Conservation (phyloP, 2,329 filamentous ascomycete species). For the Fusarium odoratissimum region DNA sequence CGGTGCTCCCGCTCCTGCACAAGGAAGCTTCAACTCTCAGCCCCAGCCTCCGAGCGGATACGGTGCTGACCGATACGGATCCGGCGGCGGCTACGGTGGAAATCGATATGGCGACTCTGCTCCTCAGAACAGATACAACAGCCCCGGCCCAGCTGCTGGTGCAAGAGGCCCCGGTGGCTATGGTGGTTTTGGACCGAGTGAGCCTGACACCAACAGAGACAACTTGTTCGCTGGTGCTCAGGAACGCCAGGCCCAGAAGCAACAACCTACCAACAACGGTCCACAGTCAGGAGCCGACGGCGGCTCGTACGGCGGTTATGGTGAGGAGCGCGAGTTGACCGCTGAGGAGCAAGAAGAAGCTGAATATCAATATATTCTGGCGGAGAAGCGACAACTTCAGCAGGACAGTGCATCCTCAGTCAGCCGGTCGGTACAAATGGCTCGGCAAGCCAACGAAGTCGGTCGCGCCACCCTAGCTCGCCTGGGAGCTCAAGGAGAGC, state of each 20-base stretch:
- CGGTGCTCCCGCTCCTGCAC: slow-evolving; percentile 35
- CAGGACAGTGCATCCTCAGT: slow-evolving; percentile 70
- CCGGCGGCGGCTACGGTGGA: slow-evolving; percentile 61
- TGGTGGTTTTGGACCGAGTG: slow-evolving; percentile 65
- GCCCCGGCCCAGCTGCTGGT: slow-evolving; percentile 48
- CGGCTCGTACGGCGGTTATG: slow-evolving; percentile 63
- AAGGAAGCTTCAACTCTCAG: slow-evolving; percentile 39
- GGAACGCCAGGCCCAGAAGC: slow-evolving; percentile 59
- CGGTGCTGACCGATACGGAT: slow-evolving; percentile 64
- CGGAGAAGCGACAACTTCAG: slow-evolving; percentile 74
- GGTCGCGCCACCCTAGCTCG: slow-evolving; percentile 78
- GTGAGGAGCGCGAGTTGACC: slow-evolving; percentile 81
- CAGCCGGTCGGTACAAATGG: slow-evolving; percentile 55
- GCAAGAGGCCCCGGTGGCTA: slow-evolving; percentile 68
- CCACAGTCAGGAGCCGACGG: slow-evolving; percentile 43
- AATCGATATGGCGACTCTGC: slow-evolving; percentile 63
- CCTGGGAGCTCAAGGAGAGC: slow-evolving; percentile 82
- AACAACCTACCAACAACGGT: slow-evolving; percentile 37
- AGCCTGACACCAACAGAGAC: slow-evolving; percentile 67
- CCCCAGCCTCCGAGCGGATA: slow-evolving; percentile 57
- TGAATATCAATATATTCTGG: slow-evolving; percentile 72
- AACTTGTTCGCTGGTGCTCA: slow-evolving; percentile 71
- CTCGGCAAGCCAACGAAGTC: slow-evolving; percentile 61
- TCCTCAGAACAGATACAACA: slow-evolving; percentile 67
- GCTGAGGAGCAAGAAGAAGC: slow-evolving; percentile 81